Evolutionary conservation across 139 green algal genomes (phyloP).

Genomic region (Volvox africanus): DNA sequence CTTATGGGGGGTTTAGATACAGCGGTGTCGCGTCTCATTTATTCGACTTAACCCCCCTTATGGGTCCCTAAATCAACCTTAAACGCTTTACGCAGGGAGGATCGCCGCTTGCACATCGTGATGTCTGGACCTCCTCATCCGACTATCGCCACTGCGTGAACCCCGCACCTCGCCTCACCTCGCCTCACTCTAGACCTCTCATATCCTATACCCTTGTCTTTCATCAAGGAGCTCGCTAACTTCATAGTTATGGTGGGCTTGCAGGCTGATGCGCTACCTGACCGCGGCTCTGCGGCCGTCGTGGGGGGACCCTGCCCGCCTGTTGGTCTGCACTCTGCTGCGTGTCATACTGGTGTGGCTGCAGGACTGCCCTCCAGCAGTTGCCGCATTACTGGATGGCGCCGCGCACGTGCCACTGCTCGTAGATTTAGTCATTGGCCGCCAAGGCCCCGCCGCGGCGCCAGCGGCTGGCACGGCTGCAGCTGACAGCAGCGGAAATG

Average conservation of each 20-base stretch:
- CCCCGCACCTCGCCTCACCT: no score
- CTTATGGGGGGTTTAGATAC: no score
- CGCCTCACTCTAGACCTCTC: no score
- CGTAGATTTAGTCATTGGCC: conserved; percentile 57
- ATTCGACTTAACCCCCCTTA: no score
- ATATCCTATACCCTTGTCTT: no score
- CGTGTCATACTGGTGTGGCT: conserved; percentile 80
- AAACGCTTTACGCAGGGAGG: no score
- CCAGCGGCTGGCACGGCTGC: neutral
- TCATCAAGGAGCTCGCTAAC: no score
- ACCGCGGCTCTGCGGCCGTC: conserved; percentile 16
- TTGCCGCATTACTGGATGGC: conserved; percentile 64
- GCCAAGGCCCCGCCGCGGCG: neutral
- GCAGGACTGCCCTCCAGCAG: conserved; percentile 68
- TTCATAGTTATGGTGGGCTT: neutral
- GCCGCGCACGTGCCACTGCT: conserved; percentile 65
- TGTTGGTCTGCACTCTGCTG: conserved; percentile 63
- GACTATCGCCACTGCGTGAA: no score
- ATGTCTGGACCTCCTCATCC: no score
- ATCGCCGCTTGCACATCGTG: no score
- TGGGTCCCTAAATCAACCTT: no score
- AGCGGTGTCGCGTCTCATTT: no score
- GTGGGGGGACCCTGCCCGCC: conserved; percentile 33
- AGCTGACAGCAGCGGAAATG: neutral
- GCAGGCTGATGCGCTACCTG: conserved; percentile 21